A percentile compares a stretch with the other conserved stretches of the same genome.
These are phyloP conservation scores for Suillus occidentalis DNA, from an alignment of 768 basidiomycete species.

Conservation along the genomic window DNA sequence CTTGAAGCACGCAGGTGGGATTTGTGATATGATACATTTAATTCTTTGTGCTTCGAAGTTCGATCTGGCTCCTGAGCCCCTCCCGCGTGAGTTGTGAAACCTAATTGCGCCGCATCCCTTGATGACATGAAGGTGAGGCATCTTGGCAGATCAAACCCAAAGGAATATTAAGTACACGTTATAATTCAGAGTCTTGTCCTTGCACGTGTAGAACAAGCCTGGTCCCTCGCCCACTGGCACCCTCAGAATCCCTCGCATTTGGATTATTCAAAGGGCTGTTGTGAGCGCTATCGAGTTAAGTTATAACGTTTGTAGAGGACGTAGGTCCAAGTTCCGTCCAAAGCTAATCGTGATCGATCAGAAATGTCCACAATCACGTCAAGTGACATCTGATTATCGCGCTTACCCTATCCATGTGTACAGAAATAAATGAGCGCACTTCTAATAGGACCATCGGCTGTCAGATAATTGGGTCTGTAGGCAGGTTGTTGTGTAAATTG, in stretches of 20 bases:
- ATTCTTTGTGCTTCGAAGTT: not conserved
- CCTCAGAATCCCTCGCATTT: slow-evolving; percentile 3
- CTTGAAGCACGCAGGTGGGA: not conserved
- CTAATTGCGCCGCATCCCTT: slow-evolving; percentile 42
- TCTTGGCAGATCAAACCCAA: slow-evolving; percentile 7
- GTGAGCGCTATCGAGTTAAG: not conserved
- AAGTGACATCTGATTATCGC: not conserved
- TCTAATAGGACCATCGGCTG: not conserved
- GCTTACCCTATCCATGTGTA: not conserved
- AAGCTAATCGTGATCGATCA: not conserved
- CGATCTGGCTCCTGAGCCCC: not conserved
- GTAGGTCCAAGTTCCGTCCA: not conserved
- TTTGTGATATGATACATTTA: not conserved
- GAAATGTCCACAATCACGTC: not conserved
- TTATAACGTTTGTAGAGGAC: not conserved
- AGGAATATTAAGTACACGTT: slow-evolving; percentile 51
- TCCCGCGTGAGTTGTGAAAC: slow-evolving; percentile 39
- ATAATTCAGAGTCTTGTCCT: slow-evolving; percentile 25
- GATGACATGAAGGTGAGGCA: slow-evolving; percentile 26
- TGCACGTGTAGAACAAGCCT: slow-evolving; percentile 44
- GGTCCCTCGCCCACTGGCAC: slow-evolving; percentile 50
- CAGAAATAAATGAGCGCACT: not conserved
- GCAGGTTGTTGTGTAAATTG: not conserved
- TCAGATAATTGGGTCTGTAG: not conserved
- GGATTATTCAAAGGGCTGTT: slow-evolving; percentile 11